Evolutionary conservation across 108 stramenopile genomes (phyloP).

Genomic region (Nitzschia sp.): DNA sequence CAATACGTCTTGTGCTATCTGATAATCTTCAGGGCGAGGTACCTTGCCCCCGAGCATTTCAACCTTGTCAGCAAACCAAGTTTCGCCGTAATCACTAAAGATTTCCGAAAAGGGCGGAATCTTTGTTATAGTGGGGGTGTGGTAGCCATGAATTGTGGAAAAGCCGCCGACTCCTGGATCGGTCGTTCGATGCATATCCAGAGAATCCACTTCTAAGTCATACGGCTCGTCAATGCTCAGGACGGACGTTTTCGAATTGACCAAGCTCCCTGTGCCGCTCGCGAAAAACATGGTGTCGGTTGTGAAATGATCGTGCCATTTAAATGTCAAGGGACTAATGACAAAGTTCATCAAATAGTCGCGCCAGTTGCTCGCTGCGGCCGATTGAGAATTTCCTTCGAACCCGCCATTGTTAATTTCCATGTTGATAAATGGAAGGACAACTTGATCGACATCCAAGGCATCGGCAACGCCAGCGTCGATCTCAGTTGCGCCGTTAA

Average conservation of each 20-base stretch:
- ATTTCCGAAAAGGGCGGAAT: slow-evolving; percentile 65
- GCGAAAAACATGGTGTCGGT: slow-evolving; percentile 2
- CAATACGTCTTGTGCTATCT: slow-evolving; percentile 31
- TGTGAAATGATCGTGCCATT: neutral
- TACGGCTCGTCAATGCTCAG: slow-evolving; percentile 26
- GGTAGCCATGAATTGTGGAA: slow-evolving; percentile 38
- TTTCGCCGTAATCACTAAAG: slow-evolving; percentile 57
- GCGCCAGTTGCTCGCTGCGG: no score
- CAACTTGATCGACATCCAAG: neutral
- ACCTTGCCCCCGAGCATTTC: slow-evolving; percentile 39
- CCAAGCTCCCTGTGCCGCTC: slow-evolving; percentile 33
- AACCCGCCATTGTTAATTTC: neutral
- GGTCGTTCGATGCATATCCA: slow-evolving; percentile 47
- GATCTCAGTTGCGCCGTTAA: neutral
- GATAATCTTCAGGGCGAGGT: slow-evolving; percentile 33
- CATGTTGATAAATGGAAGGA: neutral
- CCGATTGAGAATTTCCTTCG: no score
- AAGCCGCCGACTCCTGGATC: slow-evolving; percentile 38
- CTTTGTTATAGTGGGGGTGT: slow-evolving; percentile 10
- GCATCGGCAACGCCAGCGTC: neutral
- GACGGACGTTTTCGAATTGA: slow-evolving; percentile 26
- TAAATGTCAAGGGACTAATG: neutral
- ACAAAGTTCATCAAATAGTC: neutral
- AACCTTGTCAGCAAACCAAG: slow-evolving; percentile 52
- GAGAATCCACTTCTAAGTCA: slow-evolving; percentile 30